phyloP scores from a whole-genome alignment of 179 eudicot species.

The Beta lomatogona region DNA sequence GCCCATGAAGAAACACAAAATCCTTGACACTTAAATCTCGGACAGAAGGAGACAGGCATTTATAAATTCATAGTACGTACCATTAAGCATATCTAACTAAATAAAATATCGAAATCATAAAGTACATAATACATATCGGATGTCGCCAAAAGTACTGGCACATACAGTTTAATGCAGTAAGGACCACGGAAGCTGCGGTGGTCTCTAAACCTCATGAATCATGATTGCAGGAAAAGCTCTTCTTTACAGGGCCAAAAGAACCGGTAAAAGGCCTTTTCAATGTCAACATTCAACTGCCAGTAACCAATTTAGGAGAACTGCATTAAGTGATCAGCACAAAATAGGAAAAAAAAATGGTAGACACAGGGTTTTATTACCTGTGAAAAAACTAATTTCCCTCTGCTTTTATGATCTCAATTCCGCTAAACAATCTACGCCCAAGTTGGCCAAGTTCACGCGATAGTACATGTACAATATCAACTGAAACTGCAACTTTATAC shows the following conservation, averaged over 20 bases:
- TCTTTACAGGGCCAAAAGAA: not conserved
- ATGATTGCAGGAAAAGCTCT: not conserved
- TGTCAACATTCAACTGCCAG: not conserved
- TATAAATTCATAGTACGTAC: not conserved
- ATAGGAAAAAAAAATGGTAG: not conserved
- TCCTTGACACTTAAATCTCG: not conserved
- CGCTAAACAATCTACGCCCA: not conserved
- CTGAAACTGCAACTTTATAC: not conserved
- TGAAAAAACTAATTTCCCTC: not conserved
- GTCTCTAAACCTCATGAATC: not conserved
- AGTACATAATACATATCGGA: not conserved
- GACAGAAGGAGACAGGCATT: not conserved
- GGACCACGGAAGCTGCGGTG: not conserved
- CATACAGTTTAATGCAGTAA: slow-evolving; percentile 2
- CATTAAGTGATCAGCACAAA: not conserved
- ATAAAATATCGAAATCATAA: not conserved
- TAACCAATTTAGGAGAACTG: not conserved
- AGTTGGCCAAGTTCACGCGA: not conserved
- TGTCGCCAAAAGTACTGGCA: not conserved
- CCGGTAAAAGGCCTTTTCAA: not conserved
- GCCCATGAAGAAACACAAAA: too few species aligned
- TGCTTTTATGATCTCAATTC: not conserved
- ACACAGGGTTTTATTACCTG: not conserved
- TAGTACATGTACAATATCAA: slow-evolving; percentile 1
- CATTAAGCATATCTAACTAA: too few species aligned